Evolutionary conservation across 2,329 filamentous ascomycete species (phyloP).

Genomic region (Penicillium sp.): DNA sequence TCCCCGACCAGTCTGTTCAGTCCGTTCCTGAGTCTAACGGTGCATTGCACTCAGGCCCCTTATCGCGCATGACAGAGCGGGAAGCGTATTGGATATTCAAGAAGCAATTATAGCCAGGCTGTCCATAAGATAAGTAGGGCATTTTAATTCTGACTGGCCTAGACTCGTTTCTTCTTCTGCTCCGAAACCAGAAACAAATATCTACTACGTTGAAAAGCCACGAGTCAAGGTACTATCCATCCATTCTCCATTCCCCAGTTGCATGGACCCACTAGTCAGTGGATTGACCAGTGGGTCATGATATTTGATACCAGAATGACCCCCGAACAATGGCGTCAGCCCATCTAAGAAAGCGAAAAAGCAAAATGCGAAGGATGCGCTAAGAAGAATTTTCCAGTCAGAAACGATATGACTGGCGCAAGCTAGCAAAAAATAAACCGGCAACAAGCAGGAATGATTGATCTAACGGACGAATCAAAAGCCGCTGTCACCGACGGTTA

Average conservation of each 20-base stretch:
- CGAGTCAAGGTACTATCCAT: not conserved
- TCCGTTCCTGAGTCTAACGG: constrained; percentile 14
- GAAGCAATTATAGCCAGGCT: constrained; percentile 13
- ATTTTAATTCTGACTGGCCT: constrained; percentile 26
- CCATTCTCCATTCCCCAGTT: too few species aligned
- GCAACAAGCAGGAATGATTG: constrained; percentile 18
- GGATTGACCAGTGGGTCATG: too few species aligned
- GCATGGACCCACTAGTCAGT: too few species aligned
- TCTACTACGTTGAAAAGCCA: not conserved
- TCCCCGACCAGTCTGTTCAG: constrained; percentile 10
- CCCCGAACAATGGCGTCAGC: constrained; percentile 10
- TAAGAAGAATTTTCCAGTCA: not conserved
- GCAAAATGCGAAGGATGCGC: not conserved
- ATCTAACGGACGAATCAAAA: constrained; percentile 15
- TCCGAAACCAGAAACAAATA: constrained; percentile 9
- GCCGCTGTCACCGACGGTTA: constrained; percentile 4
- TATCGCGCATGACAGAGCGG: not conserved
- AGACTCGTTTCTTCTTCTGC: constrained; percentile 21
- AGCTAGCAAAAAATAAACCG: constrained; percentile 10
- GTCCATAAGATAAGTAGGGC: constrained; percentile 2
- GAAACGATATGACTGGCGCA: constrained; percentile 18
- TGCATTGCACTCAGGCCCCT: not conserved
- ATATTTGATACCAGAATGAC: too few species aligned
- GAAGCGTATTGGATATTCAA: not conserved
- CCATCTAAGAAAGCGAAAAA: not conserved